Evolutionary conservation across 2,329 filamentous ascomycete genomes (phyloP).

Genomic region (Acrodontium crateriforme): DNA sequence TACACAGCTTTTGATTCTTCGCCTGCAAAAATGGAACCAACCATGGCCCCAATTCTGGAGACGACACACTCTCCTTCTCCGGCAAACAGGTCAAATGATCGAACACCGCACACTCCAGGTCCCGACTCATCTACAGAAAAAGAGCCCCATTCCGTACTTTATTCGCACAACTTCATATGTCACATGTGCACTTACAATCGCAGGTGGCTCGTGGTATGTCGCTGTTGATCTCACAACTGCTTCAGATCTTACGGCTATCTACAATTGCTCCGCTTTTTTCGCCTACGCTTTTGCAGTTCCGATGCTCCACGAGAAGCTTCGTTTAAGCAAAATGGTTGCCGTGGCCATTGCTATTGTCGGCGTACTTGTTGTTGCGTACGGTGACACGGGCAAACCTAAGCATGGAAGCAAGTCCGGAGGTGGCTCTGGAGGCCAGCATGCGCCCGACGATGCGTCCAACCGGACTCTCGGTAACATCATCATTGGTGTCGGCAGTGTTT

Average conservation of each 20-base stretch:
- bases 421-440: constrained; percentile 33
- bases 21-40: constrained; percentile 61
- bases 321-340: constrained; percentile 71
- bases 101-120: constrained; percentile 62
- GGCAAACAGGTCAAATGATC: constrained; percentile 69
- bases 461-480: constrained; percentile 76
- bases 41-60: constrained; percentile 83
- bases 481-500: constrained; percentile 77
- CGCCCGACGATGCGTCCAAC: constrained; percentile 45
- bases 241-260: constrained; percentile 90
- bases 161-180: constrained; percentile 65
- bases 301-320: constrained; percentile 69
- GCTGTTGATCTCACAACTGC: constrained; percentile 88
- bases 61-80: constrained; percentile 48
- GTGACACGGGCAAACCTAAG: constrained; percentile 45
- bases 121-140: constrained; percentile 30
- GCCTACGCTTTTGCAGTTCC: constrained; percentile 95
- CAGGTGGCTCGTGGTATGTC: constrained; percentile 88
- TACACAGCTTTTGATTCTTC: constrained; percentile 62
- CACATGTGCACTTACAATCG: constrained; percentile 74
- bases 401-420: constrained; percentile 43
- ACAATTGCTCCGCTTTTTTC: constrained; percentile 98
- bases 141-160: constrained; percentile 57
- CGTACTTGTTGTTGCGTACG: constrained; percentile 91
- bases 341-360: constrained; percentile 78